phyloP scores from a whole-genome alignment of 345 rosid species.

The Trapa incisa region DNA sequence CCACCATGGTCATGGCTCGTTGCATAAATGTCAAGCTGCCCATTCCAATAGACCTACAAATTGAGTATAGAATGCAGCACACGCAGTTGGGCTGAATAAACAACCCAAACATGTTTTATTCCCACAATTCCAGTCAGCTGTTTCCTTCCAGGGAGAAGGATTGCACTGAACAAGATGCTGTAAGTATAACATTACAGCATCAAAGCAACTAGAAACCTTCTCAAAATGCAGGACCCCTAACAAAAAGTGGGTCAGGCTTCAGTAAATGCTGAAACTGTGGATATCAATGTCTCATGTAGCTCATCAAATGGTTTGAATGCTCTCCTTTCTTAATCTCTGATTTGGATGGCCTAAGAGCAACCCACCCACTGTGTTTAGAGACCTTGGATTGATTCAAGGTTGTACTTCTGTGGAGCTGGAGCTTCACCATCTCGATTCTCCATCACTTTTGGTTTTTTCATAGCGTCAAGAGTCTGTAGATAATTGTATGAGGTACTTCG shows the following conservation, averaged over 20 bases:
- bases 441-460: conserved; percentile 36
- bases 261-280: not conserved
- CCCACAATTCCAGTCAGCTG: not conserved
- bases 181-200: not conserved
- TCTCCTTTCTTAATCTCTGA: not conserved
- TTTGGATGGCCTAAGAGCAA: not conserved
- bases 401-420: conserved; percentile 46
- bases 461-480: conserved; percentile 57
- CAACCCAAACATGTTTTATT: not conserved
- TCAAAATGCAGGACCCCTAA: not conserved
- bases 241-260: not conserved
- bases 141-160: not conserved
- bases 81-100: not conserved
- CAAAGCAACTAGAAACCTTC: conserved; percentile 4
- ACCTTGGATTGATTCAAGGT: conserved; percentile 90
- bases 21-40: too few species aligned
- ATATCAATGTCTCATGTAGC: not conserved
- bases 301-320: not conserved
- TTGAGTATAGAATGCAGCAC: not conserved
- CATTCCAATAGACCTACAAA: conserved; percentile 20
- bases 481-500: conserved; percentile 55
- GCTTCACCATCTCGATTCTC: conserved; percentile 41
- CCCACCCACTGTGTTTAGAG: conserved; percentile 24
- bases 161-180: not conserved
- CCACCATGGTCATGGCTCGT: too few species aligned